Conservation (phyloP, 345 rosid species). For the Salix purpurea region DNA sequence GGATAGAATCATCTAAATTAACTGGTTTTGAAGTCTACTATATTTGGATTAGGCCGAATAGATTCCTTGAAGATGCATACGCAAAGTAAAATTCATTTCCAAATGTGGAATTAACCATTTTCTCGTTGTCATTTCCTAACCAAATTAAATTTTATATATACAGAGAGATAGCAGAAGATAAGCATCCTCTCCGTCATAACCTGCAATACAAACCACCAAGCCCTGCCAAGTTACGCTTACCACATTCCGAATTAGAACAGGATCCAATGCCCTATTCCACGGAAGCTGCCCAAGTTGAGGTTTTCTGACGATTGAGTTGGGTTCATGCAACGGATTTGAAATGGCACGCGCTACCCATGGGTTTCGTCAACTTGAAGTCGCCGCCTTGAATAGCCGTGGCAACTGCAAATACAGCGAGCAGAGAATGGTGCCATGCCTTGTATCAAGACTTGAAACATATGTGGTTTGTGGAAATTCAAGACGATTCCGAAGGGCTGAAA, state of each 20-base stretch:
- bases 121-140: not conserved
- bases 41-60: not conserved
- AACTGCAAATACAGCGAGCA: not conserved
- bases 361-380: conserved; percentile 5
- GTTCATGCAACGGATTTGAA: not conserved
- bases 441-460: not conserved
- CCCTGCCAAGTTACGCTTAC: not conserved
- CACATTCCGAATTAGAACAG: not conserved
- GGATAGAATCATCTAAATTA: too few species aligned
- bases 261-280: not conserved
- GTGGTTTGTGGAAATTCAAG: not conserved
- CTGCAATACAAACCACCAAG: conserved; percentile 1
- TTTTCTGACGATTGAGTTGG: not conserved
- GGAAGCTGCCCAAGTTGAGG: not conserved
- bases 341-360: conserved; percentile 9
- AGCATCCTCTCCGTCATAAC: not conserved
- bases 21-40: not conserved
- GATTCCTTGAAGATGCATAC: not conserved
- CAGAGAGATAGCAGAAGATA: not conserved
- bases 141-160: not conserved
- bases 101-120: not conserved
- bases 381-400: not conserved
- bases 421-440: conserved; percentile 13
- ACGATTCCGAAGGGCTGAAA: conserved; percentile 11
- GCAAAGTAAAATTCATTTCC: too few species aligned